Percentiles rank a stretch among this genome's conserved stretches.
Evolutionary conservation across 2,329 filamentous ascomycete species (phyloP).

Genomic region (Fonsecaea pedrosoi): DNA sequence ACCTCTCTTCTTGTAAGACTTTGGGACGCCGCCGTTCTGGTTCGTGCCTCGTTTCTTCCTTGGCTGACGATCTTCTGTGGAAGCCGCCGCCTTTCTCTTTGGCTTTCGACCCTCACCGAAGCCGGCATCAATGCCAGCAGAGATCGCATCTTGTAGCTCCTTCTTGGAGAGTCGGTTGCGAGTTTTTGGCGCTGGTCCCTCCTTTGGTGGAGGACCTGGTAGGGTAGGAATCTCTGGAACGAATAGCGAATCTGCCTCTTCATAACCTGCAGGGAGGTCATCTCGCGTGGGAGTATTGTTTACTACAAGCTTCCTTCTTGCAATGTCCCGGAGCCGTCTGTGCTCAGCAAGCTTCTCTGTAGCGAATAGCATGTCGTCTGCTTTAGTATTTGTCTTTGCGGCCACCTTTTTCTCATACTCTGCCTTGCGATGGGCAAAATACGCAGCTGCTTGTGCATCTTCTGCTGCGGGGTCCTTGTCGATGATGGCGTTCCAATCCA

Average conservation of each 20-base stretch:
- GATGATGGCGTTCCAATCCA: slow-evolving; percentile 23
- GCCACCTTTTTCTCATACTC: slow-evolving; percentile 26
- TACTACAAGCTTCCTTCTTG: slow-evolving; percentile 23
- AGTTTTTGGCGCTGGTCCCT: slow-evolving; percentile 24
- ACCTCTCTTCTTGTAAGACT: slow-evolving; percentile 7
- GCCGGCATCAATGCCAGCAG: slow-evolving; percentile 22
- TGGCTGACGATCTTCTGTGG: slow-evolving; percentile 4
- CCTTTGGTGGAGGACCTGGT: slow-evolving; percentile 4
- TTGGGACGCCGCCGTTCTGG: slow-evolving; percentile 6
- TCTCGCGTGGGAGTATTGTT: slow-evolving; percentile 9
- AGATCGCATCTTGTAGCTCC: slow-evolving; percentile 28
- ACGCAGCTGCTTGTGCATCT: slow-evolving; percentile 1
- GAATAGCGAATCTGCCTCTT: slow-evolving; percentile 32
- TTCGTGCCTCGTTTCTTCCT: slow-evolving; percentile 12
- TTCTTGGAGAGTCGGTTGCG: slow-evolving; percentile 27
- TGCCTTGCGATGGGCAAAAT: slow-evolving; percentile 26
- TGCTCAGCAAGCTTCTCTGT: slow-evolving; percentile 26
- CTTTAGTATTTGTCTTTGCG: slow-evolving; percentile 13
- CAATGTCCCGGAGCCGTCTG: slow-evolving; percentile 25
- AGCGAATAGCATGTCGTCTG: slow-evolving; percentile 31
- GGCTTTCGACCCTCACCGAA: slow-evolving; percentile 16
- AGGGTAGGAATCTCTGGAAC: slow-evolving; percentile 25
- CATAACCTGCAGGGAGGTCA: slow-evolving; percentile 18
- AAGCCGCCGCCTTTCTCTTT: slow-evolving; percentile 24
- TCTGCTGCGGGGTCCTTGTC: slow-evolving; percentile 11